These are phyloP conservation scores for Arxiozyma telluris DNA, from an alignment of 1,139 yeast genomes.

Conservation along the genomic window DNA sequence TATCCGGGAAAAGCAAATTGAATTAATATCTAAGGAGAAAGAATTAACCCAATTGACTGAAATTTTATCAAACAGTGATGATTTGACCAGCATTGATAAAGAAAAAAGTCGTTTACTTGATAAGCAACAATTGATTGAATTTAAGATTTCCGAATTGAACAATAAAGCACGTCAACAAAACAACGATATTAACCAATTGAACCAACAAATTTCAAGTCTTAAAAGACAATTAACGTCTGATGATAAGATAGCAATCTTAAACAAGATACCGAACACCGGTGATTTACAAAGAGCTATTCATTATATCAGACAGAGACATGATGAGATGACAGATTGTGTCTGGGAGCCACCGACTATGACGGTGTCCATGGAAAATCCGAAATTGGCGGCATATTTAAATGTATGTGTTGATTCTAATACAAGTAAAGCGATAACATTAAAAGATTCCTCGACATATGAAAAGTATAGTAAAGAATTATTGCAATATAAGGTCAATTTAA, in stretches of 20 bases:
- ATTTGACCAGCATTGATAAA: neutral
- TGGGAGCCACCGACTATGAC: constrained; percentile 74
- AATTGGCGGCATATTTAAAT: constrained; percentile 49
- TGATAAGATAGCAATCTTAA: constrained; percentile 45
- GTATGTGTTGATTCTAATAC: constrained; percentile 47
- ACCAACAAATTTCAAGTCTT: constrained; percentile 12
- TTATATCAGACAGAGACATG: constrained; percentile 30
- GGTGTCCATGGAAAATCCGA: constrained; percentile 43
- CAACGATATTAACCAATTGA: constrained; percentile 15
- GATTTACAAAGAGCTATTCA: constrained; percentile 35
- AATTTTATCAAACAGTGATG: constrained; percentile 14
- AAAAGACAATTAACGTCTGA: constrained; percentile 36
- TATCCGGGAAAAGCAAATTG: constrained; percentile 21
- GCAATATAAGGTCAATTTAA: constrained; percentile 37
- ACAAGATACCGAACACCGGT: constrained; percentile 28
- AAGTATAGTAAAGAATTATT: constrained; percentile 37
- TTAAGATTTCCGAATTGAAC: constrained; percentile 13
- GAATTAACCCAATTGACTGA: constrained; percentile 13
- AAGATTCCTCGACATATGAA: constrained; percentile 38
- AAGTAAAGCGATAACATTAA: constrained; percentile 46
- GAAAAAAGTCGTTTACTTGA: constrained; percentile 13
- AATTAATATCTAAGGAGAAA: constrained; percentile 19
- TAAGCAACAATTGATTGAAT: constrained; percentile 10
- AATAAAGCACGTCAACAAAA: constrained; percentile 12
- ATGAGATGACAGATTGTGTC: constrained; percentile 37